A percentile compares a stretch with the other conserved stretches of the same genome.
Conservation (phyloP, 2,329 filamentous ascomycete genomes). For the Xylariaceae sp. region DNA sequence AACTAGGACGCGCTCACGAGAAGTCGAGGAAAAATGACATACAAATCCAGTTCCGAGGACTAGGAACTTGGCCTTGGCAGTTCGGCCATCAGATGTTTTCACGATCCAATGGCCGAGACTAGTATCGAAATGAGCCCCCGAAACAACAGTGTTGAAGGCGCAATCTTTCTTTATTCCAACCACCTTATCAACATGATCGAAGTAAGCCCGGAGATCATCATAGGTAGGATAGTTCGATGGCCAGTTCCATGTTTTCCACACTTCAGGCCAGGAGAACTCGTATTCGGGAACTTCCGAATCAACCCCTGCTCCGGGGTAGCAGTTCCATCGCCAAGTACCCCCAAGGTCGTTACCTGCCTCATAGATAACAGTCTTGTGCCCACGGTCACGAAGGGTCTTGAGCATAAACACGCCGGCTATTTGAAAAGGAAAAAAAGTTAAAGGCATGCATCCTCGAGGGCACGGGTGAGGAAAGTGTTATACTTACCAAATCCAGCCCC, state of each 20-base stretch:
- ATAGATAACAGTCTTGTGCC: constrained; percentile 54
- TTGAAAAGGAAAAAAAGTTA: neutral
- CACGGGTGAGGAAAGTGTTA: neutral
- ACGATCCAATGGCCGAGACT: constrained; percentile 55
- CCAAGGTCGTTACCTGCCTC: constrained; percentile 59
- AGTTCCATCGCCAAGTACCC: constrained; percentile 63
- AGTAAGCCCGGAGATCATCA: constrained; percentile 61
- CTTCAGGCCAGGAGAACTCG: constrained; percentile 57
- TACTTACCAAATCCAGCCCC: constrained; percentile 51
- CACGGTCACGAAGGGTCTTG: constrained; percentile 56
- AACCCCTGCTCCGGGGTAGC: constrained; percentile 60
- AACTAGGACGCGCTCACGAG: constrained; percentile 52
- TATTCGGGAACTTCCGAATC: constrained; percentile 62
- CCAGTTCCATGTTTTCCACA: constrained; percentile 64
- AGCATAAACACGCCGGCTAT: constrained; percentile 56
- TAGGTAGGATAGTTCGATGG: constrained; percentile 57
- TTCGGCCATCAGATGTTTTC: constrained; percentile 57
- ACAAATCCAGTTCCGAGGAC: constrained; percentile 61
- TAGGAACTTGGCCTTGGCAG: constrained; percentile 56
- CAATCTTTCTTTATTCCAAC: constrained; percentile 62
- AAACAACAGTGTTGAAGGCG: constrained; percentile 61
- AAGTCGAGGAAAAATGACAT: constrained; percentile 18
- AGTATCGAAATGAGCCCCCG: constrained; percentile 57
- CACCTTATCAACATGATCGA: constrained; percentile 63
- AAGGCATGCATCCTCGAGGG: too few species aligned